Conservation (phyloP, 2,329 filamentous ascomycete species). For the Diaporthe citri region DNA sequence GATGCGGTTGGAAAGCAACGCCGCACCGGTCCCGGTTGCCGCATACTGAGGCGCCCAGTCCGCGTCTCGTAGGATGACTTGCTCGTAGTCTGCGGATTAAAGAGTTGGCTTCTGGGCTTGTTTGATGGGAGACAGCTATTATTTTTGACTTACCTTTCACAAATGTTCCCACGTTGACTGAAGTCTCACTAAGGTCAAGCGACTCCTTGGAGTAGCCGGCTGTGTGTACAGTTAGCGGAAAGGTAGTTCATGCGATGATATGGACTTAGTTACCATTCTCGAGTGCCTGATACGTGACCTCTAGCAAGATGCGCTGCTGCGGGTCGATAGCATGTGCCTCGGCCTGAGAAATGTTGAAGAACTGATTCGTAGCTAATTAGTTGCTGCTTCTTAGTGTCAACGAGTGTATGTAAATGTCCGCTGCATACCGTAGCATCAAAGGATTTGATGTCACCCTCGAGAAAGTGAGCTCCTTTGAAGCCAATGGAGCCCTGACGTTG, state of each 20-base stretch:
- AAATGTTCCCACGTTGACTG: slow-evolving; percentile 65
- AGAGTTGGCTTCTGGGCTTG: slow-evolving; percentile 14
- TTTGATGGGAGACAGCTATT: too few species aligned
- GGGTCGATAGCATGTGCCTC: slow-evolving; percentile 67
- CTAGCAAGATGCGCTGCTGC: slow-evolving; percentile 64
- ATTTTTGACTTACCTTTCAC: slow-evolving; percentile 56
- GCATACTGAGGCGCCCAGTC: slow-evolving; percentile 64
- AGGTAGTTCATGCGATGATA: neutral
- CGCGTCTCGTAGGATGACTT: slow-evolving; percentile 62
- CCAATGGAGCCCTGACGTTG: slow-evolving; percentile 56
- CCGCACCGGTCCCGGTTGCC: slow-evolving; percentile 65
- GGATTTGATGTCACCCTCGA: slow-evolving; percentile 58
- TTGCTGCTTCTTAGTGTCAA: too few species aligned
- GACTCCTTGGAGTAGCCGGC: slow-evolving; percentile 48
- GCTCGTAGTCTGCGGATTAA: slow-evolving; percentile 59
- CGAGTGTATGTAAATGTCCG: neutral
- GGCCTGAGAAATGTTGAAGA: slow-evolving; percentile 63
- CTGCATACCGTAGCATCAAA: slow-evolving; percentile 63
- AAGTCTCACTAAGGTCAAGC: slow-evolving; percentile 58
- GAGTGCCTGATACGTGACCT: slow-evolving; percentile 63
- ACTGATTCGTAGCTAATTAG: slow-evolving; percentile 50
- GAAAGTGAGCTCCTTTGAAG: slow-evolving; percentile 64
- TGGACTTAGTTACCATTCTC: slow-evolving; percentile 56
- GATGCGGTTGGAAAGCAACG: slow-evolving; percentile 67
- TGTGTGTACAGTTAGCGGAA: neutral